phyloP scores from a whole-genome alignment of 202 grass and related monocot species.

The Setaria italica region DNA sequence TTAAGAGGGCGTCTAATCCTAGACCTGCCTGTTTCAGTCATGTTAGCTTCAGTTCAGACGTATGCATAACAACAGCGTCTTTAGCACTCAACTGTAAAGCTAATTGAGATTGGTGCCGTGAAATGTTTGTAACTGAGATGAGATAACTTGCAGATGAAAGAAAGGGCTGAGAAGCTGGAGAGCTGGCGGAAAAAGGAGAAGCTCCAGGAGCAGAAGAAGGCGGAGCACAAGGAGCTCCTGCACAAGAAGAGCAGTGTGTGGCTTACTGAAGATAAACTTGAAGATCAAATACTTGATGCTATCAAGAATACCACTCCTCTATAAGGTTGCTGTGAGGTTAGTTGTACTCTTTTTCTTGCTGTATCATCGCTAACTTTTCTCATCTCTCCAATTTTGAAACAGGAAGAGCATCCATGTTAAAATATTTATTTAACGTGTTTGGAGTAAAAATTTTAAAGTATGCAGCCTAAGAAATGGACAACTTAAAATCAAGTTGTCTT shows the following conservation, averaged over 20 bases:
- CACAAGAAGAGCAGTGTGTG: constrained; percentile 72
- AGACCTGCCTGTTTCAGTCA: not conserved
- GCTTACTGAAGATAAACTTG: constrained; percentile 72
- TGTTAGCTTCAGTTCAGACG: constrained; percentile 15
- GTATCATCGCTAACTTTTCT: not conserved
- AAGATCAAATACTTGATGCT: constrained; percentile 31
- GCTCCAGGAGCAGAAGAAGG: constrained; percentile 57
- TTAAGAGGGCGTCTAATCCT: not conserved
- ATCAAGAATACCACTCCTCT: constrained; percentile 34
- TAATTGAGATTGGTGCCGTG: not conserved
- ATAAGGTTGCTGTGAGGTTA: constrained; percentile 24
- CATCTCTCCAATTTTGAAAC: not conserved
- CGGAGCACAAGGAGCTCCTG: constrained; percentile 61
- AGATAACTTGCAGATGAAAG: constrained; percentile 38
- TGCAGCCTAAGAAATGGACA: not conserved
- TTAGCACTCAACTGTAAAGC: not conserved
- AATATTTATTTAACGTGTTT: not conserved
- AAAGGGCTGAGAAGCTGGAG: constrained; percentile 60
- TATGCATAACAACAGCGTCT: not conserved
- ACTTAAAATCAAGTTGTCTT: not conserved
- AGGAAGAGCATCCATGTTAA: not conserved
- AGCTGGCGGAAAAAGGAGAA: constrained; percentile 73
- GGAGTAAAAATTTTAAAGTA: not conserved
- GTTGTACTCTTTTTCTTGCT: not conserved
- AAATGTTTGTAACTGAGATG: constrained; percentile 23